Evolutionary conservation across 331 rosid genomes (phyloP).

Genomic region (Acacia pycnantha): DNA sequence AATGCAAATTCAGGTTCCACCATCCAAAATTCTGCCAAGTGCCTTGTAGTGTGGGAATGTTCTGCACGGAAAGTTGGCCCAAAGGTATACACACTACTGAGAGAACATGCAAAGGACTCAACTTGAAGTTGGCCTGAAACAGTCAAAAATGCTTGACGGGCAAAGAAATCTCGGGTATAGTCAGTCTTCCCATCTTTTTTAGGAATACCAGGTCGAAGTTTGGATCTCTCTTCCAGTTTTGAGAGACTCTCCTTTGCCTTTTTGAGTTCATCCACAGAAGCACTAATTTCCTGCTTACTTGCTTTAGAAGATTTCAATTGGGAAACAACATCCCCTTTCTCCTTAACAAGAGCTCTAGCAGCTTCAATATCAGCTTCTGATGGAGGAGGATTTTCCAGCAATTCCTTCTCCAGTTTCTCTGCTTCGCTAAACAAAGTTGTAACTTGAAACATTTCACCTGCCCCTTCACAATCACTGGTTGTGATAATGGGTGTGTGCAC

Average conservation of each 20-base stretch:
- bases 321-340: conserved; percentile 72
- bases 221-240: conserved; percentile 79
- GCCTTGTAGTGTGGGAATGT: conserved; percentile 95
- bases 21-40: conserved; percentile 99
- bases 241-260: conserved; percentile 62
- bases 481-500: conserved; percentile 95
- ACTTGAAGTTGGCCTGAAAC: conserved; percentile 99
- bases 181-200: conserved; percentile 85
- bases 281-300: conserved; percentile 56
- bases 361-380: conserved; percentile 75
- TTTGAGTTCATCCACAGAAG: conserved; percentile 70
- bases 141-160: conserved; percentile 94
- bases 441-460: conserved; percentile 99
- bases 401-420: conserved; percentile 82
- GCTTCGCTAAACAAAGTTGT: conserved; percentile 84
- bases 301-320: conserved; percentile 77
- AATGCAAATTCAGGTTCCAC: conserved; percentile 98
- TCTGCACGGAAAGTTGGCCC: conserved; percentile 98
- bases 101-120: conserved; percentile 82
- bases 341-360: conserved; percentile 54
- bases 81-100: conserved; percentile 85
- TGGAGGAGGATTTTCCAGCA: conserved; percentile 78
- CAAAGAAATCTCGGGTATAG: conserved; percentile 80
- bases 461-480: conserved; percentile 99
- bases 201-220: conserved; percentile 81